Conservation (phyloP, 75 land plant genomes). For the Picea glauca region DNA sequence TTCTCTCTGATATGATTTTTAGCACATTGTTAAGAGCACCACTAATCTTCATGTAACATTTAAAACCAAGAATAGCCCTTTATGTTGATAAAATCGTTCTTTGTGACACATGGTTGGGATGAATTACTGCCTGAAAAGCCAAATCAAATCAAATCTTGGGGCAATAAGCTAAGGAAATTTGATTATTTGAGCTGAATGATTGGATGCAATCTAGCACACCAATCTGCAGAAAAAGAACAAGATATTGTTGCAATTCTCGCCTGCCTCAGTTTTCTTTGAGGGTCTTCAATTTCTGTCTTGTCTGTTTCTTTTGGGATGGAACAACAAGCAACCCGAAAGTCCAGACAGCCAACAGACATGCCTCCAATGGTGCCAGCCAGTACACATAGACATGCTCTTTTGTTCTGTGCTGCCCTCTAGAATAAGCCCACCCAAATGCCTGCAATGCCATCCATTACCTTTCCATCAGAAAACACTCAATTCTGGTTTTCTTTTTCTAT, state of each 20-base stretch:
- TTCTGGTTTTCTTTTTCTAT: not conserved
- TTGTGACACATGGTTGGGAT: not conserved
- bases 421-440: conserved; percentile 94
- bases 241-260: not conserved
- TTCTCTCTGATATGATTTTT: not conserved
- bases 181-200: not conserved
- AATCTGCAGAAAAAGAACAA: not conserved
- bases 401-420: conserved; percentile 60
- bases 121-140: not conserved
- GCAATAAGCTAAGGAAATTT: not conserved
- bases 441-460: conserved; percentile 12
- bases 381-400: conserved; percentile 83
- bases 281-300: not conserved
- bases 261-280: not conserved
- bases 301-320: conserved; percentile 13
- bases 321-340: conserved; percentile 27
- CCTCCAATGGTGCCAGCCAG: conserved; percentile 83
- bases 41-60: not conserved
- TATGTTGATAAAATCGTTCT: not conserved
- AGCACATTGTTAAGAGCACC: not conserved
- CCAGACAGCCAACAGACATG: conserved; percentile 61
- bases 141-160: not conserved
- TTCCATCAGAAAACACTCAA: not conserved
- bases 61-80: not conserved
- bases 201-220: not conserved